These are phyloP conservation scores for Neostapfia colusana DNA, from an alignment of 176 grass and related monocot genomes.

Conservation along the genomic window DNA sequence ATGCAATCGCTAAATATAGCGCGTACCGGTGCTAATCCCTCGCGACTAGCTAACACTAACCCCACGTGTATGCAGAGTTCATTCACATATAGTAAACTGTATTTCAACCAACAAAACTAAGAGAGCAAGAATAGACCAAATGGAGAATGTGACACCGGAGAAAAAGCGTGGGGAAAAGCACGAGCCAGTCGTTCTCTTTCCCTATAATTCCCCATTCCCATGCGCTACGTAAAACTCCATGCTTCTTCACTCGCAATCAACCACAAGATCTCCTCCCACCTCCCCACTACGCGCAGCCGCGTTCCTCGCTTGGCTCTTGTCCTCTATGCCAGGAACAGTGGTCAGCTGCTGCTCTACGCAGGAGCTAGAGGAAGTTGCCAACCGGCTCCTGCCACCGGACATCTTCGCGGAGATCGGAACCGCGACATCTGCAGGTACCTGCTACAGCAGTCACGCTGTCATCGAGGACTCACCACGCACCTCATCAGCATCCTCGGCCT, in stretches of 20 bases:
- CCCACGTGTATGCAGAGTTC: conserved; percentile 1
- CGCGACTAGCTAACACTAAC: neutral
- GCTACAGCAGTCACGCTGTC: neutral
- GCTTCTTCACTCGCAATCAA: conserved; percentile 10
- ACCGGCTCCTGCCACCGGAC: conserved; percentile 33
- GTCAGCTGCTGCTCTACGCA: conserved; percentile 7
- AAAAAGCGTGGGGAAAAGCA: neutral
- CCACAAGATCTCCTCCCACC: neutral
- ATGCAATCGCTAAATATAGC: neutral
- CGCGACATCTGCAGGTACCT: neutral
- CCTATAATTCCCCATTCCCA: neutral
- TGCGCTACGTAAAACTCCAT: conserved; percentile 3
- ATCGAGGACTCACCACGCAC: conserved; percentile 19
- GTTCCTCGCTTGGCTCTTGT: neutral
- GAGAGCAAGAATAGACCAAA: neutral
- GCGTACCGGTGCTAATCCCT: too few species aligned
- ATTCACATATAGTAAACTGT: conserved; percentile 12
- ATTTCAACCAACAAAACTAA: conserved; percentile 5
- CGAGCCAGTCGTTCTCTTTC: neutral
- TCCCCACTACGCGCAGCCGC: neutral
- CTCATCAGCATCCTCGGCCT: conserved; percentile 42
- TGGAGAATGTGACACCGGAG: conserved; percentile 14
- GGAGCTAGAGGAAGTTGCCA: conserved; percentile 19
- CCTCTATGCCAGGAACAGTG: neutral
- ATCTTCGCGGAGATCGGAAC: conserved; percentile 29